Evolutionary conservation across 306 rosid genomes (phyloP), one percentile per base, ranked within the genome.

Genomic region (Erythrophleum fordii): DNA sequence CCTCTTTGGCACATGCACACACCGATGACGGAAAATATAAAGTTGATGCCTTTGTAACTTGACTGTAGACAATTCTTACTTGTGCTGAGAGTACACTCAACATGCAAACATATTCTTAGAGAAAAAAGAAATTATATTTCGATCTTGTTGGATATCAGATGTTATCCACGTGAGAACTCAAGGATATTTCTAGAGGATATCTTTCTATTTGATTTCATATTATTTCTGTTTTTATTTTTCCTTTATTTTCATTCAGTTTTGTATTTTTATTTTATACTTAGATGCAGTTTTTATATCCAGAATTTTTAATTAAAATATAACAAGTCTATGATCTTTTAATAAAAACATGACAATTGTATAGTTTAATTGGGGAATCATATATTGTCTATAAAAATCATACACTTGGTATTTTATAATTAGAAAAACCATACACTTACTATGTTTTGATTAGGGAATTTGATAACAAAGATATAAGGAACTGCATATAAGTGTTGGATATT

Each of bases 41-140:
- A 39, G 35, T 16, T 29, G 9, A 55, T 73, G 72, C 76, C n/a
- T 16, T 11, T 75, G 71, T 20, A 71, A 71, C 61, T 71, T 70
- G 14, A 58, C 23, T 71, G 6, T 64, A 35, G 66, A 41, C 56
- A 76, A 29, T 35, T 68, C 42, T 46, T 72, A 37, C 42, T 5
- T 26, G 66, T 26, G 8, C 20, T 12, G 9, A 26, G 26, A 26
- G 16, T 77, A 56, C 64, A 34, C 29, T 39, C 48, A 69, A 62
- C 60, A 18, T 49, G 42, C 8, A 37, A 37, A 37, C 42, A 37
- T 37, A 37, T 4, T 37, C 42, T 37, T 37, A 37, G 8, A 37
- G 42, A 37, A 37, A 37, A 5, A 7, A 37, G 3, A 5, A 37
- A 37, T 37, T 37, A 37, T 37, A 5, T 23, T 58, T 31, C 11